These are phyloP conservation scores for Lipomyces japonicus DNA, from an alignment of 805 yeast genomes.

Conservation along the genomic window DNA sequence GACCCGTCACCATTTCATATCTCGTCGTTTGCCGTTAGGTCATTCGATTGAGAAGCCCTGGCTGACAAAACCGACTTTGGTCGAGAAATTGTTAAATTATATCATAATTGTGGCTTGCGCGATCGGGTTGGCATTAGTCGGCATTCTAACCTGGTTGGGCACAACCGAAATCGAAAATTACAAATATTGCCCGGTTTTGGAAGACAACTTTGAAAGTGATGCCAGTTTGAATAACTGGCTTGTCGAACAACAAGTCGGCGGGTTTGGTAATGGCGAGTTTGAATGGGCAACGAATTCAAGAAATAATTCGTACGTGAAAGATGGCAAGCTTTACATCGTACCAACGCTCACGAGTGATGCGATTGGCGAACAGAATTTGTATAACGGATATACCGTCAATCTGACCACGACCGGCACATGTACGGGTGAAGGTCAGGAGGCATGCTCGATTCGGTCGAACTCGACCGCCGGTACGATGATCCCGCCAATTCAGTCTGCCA, in stretches of 20 bases:
- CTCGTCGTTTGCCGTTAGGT: constrained; percentile 21
- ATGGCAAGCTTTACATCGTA: constrained; percentile 17
- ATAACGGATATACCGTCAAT: constrained; percentile 25
- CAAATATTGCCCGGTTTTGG: constrained; percentile 17
- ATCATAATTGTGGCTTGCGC: constrained; percentile 5
- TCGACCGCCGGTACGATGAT: constrained; percentile 8
- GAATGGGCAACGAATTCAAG: constrained; percentile 17
- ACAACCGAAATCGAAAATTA: constrained; percentile 11
- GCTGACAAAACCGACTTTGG: constrained; percentile 10
- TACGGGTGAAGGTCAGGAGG: constrained; percentile 1
- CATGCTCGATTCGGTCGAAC: constrained; percentile 20
- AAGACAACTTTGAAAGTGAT: constrained; percentile 8
- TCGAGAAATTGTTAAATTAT: constrained; percentile 7
- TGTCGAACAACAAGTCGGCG: constrained; percentile 20
- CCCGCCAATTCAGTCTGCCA: constrained; percentile 25
- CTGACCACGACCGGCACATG: constrained; percentile 19
- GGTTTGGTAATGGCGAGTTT: constrained; percentile 24
- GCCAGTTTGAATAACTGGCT: constrained; percentile 6
- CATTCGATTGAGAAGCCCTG: constrained; percentile 23
- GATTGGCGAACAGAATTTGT: constrained; percentile 14
- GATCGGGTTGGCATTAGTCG: constrained; percentile 13
- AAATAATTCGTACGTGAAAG: constrained; percentile 17
- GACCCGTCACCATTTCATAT: constrained; percentile 12
- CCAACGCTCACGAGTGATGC: constrained; percentile 22
- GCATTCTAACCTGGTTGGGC: constrained; percentile 21